Evolutionary conservation across 1,139 yeast genomes (phyloP).

Genomic region (Zygoascus hellenicus): DNA sequence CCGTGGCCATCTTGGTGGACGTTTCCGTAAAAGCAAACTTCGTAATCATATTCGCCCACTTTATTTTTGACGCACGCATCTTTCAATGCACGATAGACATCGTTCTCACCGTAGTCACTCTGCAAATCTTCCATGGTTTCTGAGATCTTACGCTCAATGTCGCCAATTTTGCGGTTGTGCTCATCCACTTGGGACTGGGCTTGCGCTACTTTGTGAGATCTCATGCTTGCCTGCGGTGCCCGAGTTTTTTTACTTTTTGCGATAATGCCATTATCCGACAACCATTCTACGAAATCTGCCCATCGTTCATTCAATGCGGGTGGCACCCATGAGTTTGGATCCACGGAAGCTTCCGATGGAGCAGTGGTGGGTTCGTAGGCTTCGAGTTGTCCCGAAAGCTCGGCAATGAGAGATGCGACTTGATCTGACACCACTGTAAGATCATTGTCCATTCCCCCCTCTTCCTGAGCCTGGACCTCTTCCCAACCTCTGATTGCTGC

Average conservation of each 20-base stretch:
- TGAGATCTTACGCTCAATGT: slow-evolving; percentile 25
- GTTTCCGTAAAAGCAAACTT: slow-evolving; percentile 52
- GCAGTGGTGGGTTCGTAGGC: slow-evolving; percentile 9
- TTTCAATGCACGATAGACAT: slow-evolving; percentile 55
- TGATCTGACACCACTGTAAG: slow-evolving; percentile 1
- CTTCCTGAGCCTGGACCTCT: slow-evolving; percentile 22
- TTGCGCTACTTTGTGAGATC: background rate
- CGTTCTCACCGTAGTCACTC: slow-evolving; percentile 51
- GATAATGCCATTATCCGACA: slow-evolving; percentile 25
- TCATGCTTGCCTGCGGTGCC: slow-evolving; percentile 7
- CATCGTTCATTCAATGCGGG: slow-evolving; percentile 10
- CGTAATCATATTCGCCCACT: slow-evolving; percentile 68
- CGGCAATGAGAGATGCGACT: background rate
- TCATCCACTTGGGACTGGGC: slow-evolving; percentile 23
- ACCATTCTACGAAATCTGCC: slow-evolving; percentile 19
- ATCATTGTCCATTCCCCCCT: background rate
- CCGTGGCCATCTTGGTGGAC: slow-evolving; percentile 51
- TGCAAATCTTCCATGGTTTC: slow-evolving; percentile 18
- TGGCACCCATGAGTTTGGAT: slow-evolving; percentile 12
- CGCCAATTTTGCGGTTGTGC: slow-evolving; percentile 22
- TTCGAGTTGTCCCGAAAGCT: slow-evolving; percentile 8
- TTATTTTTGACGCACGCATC: slow-evolving; percentile 45
- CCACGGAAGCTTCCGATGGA: background rate
- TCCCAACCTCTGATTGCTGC: slow-evolving; percentile 59
- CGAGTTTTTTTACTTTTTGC: slow-evolving; percentile 14